Evolutionary conservation across 306 rosid genomes (phyloP).

Genomic region (Astragalus membranaceus): DNA sequence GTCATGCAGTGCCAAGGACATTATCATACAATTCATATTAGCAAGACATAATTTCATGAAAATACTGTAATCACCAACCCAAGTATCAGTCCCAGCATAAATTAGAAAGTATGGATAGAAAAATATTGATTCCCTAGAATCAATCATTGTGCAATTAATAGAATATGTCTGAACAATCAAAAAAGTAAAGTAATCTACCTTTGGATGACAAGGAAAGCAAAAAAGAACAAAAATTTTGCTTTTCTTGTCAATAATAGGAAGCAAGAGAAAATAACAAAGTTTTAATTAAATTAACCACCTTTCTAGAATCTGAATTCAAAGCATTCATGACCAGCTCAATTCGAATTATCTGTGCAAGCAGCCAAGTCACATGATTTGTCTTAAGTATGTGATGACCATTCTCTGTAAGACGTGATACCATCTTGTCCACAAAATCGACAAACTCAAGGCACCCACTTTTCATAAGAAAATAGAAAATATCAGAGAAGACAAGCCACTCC

Average conservation of each 20-base stretch:
- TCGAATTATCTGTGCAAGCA: slow-evolving; percentile 86
- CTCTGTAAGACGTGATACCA: slow-evolving; percentile 74
- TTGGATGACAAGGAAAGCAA: background rate
- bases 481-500: slow-evolving; percentile 96
- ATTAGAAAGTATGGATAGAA: slow-evolving; percentile 15
- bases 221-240: slow-evolving; percentile 15
- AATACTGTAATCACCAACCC: slow-evolving; percentile 6
- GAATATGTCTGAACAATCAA: background rate
- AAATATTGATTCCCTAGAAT: slow-evolving; percentile 10
- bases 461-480: slow-evolving; percentile 76
- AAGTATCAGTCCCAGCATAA: slow-evolving; percentile 11
- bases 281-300: slow-evolving; percentile 50
- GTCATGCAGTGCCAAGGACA: slow-evolving; percentile 22
- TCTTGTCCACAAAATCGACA: slow-evolving; percentile 93
- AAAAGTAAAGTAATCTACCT: background rate
- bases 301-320: slow-evolving; percentile 83
- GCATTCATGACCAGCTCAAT: slow-evolving; percentile 90
- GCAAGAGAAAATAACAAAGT: slow-evolving; percentile 4
- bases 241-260: background rate
- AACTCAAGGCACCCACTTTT: slow-evolving; percentile 96
- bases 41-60: background rate
- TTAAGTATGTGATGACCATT: slow-evolving; percentile 72
- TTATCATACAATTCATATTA: slow-evolving; percentile 8
- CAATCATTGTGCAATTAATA: background rate
- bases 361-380: slow-evolving; percentile 97